Evolutionary conservation across 306 rosid genomes (phyloP).

Genomic region (Cyclanthera cordifolia): DNA sequence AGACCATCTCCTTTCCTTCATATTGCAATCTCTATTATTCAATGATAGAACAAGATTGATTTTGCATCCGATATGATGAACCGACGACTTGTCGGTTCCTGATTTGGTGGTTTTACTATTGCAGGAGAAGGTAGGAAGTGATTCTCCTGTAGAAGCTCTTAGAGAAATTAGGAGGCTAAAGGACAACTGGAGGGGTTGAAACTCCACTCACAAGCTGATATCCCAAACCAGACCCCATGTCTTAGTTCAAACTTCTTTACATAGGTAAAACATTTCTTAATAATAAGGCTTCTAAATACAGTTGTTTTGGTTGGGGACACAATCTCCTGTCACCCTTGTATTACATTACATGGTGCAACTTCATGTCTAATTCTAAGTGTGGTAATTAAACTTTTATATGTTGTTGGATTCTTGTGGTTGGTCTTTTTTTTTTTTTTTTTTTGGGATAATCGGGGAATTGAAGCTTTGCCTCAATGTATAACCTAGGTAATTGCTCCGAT

Average conservation of each 20-base stretch:
- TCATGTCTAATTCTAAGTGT: neutral
- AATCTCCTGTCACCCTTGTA: neutral
- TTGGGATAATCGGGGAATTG: too few species aligned
- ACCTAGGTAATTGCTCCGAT: too few species aligned
- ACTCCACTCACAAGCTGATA: neutral
- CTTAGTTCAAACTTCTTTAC: neutral
- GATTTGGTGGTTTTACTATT: slow-evolving; percentile 1
- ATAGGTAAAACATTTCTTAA: neutral
- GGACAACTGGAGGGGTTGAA: slow-evolving; percentile 67
- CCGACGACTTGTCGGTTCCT: neutral
- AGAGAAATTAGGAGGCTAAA: slow-evolving; percentile 51
- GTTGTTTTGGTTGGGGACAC: neutral
- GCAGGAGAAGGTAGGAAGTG: slow-evolving; percentile 47
- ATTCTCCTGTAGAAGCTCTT: slow-evolving; percentile 55
- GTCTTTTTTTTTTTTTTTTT: too few species aligned
- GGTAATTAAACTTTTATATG: neutral
- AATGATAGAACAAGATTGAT: neutral
- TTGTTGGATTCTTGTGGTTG: neutral
- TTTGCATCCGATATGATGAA: neutral
- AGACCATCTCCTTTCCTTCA: neutral
- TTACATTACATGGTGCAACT: neutral
- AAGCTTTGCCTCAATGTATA: too few species aligned
- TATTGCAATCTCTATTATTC: neutral
- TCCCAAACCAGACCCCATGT: neutral
- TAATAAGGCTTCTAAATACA: neutral